Evolutionary conservation across 1,284 basidiomycete genomes (phyloP).

Genomic region (Cutaneotrichosporon sp.): DNA sequence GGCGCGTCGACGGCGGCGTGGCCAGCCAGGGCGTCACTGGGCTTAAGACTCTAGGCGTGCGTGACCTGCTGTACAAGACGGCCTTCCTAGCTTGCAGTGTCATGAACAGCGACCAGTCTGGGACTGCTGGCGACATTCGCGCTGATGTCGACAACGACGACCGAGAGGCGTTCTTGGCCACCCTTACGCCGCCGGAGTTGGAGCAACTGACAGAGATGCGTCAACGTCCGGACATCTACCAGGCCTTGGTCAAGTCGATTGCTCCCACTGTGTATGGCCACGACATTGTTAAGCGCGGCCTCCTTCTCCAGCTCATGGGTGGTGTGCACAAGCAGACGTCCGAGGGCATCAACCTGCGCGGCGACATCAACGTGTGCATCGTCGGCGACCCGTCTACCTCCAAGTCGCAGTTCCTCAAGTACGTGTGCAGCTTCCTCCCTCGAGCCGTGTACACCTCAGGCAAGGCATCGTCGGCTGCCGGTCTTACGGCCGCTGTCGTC

Average conservation of each 20-base stretch:
- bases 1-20: conserved; percentile 65
- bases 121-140: conserved; percentile 72
- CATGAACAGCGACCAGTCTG: conserved; percentile 79
- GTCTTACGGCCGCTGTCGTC: conserved; percentile 97
- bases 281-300: conserved; percentile 97
- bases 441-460: conserved; percentile 98
- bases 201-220: conserved; percentile 95
- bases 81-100: conserved; percentile 99
- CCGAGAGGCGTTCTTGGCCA: conserved; percentile 73
- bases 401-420: conserved; percentile 98
- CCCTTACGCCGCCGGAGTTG: conserved; percentile 88
- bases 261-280: conserved; percentile 98
- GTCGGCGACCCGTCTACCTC: conserved; percentile 96
- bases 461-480: conserved; percentile 97
- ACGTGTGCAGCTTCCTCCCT: conserved; percentile 97
- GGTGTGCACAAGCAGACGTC: conserved; percentile 96
- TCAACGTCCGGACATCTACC: conserved; percentile 88
- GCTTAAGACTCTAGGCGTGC: conserved; percentile 87
- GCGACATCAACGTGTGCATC: conserved; percentile 98
- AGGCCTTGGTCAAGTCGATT: conserved; percentile 87
- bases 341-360: conserved; percentile 95
- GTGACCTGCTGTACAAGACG: conserved; percentile 96
- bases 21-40: conserved; percentile 89
- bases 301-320: conserved; percentile 98
- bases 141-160: conserved; percentile 79